Conservation (phyloP, 2,329 filamentous ascomycete species). For the Fusarium nanum region DNA sequence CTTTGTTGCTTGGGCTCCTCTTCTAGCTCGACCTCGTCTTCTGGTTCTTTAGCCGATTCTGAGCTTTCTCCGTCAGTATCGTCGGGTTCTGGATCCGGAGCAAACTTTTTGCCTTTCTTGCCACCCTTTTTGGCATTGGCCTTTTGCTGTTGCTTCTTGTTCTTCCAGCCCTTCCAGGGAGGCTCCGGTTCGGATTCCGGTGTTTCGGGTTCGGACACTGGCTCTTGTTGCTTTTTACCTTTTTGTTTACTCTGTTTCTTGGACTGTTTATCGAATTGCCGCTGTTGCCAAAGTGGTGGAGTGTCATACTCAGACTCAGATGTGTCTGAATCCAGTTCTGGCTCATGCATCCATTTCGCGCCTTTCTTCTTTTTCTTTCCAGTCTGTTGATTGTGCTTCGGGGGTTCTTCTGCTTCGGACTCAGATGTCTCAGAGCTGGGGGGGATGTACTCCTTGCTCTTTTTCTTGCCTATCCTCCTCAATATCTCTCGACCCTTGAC, state of each 20-base stretch:
- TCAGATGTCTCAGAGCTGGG: slow-evolving; percentile 30
- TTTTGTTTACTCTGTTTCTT: slow-evolving; percentile 37
- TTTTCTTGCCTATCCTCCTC: slow-evolving; percentile 40
- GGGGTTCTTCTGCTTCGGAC: slow-evolving; percentile 38
- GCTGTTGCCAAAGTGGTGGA: slow-evolving; percentile 24
- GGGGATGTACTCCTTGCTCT: slow-evolving; percentile 12
- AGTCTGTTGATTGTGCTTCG: slow-evolving; percentile 33
- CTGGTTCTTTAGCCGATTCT: slow-evolving; percentile 29
- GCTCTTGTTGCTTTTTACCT: slow-evolving; percentile 18
- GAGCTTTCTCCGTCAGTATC: slow-evolving; percentile 29
- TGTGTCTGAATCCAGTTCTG: slow-evolving; percentile 42
- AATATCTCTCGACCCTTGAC: slow-evolving; percentile 38
- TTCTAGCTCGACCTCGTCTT: slow-evolving; percentile 22
- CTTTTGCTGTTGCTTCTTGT: slow-evolving; percentile 28
- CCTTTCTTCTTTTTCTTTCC: slow-evolving; percentile 39
- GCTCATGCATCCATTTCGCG: slow-evolving; percentile 36
- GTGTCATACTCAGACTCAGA: slow-evolving; percentile 34
- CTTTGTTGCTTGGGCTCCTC: slow-evolving; percentile 18
- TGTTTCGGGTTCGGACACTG: slow-evolving; percentile 15
- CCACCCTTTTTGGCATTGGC: slow-evolving; percentile 15
- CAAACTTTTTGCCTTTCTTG: slow-evolving; percentile 14
- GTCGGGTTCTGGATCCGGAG: slow-evolving; percentile 20
- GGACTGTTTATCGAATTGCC: slow-evolving; percentile 31
- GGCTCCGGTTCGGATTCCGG: slow-evolving; percentile 35
- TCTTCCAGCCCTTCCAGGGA: slow-evolving; percentile 31